Evolutionary conservation across 352 stramenopile species (phyloP), one percentile per base, ranked within the genome.

Genomic region (Phytophthora constricta): DNA sequence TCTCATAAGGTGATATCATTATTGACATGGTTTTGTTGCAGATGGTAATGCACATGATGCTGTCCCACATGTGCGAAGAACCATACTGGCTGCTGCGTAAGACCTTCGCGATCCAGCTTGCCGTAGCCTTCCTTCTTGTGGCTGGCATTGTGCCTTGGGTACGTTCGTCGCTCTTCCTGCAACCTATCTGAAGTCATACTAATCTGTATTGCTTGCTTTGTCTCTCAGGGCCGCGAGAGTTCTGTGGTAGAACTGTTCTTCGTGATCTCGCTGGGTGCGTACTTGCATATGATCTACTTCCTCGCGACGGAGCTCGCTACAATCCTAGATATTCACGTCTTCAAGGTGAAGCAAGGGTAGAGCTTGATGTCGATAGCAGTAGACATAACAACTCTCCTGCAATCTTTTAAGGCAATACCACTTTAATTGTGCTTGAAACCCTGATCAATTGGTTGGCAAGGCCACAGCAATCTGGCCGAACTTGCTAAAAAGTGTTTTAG

Each of bases 1-100:
- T 46, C 51, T 27, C 25, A 43, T 17, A 7, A 31, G 14, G 19
- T 34, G 10, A 42, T 11, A 14, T 8, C 13, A 22, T 0, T 45
- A 8, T 31, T 4, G 8, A 26, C 46, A 4, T 26, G 34, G 14
- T 27, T 48, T 49, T 33, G 31, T 47, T 61, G 39, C 57, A 95
- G 87, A 95, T 95, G 86, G 86, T 91, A 55, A 95, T 95, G 87
- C 87, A 93, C 70, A 93, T 95, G 80, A 95, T 95, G 87, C 80
- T 95, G 11, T 84, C 87, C 10, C 87, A 95, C 69, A 93, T 95
- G 83, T 91, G 82, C 39, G 86, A 93, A 59, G 87, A 95, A 52
- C 87, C 87, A 20, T 95, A 90, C 64, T 92, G 87, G 86, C 63
- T 95, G 52, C 64, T 95, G 41, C 84, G 87, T 62, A 95, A 95